Evolutionary conservation across 176 grass and related monocot genomes (phyloP).

Genomic region (Triticum urartu): DNA sequence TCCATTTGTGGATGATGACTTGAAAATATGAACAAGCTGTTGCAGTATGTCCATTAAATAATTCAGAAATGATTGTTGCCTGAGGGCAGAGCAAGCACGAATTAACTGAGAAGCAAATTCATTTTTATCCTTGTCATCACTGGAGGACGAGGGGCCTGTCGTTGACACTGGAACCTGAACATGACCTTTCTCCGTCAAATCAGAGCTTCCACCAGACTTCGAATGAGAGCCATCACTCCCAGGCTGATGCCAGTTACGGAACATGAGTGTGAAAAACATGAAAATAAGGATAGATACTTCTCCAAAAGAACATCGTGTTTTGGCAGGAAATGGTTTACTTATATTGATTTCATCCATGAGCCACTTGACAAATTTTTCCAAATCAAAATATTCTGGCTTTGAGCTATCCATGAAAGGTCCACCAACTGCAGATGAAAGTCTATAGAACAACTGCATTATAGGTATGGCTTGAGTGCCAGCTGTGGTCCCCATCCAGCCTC

Average conservation of each 20-base stretch:
- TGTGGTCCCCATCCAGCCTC: conserved; percentile 85
- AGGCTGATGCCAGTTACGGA: conserved; percentile 99
- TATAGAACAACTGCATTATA: conserved; percentile 94
- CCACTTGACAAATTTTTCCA: conserved; percentile 96
- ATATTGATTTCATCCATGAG: conserved; percentile 86
- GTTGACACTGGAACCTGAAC: conserved; percentile 46
- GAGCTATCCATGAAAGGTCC: conserved; percentile 97
- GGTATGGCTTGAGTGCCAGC: conserved; percentile 84
- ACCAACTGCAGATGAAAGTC: conserved; percentile 90
- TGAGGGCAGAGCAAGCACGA: conserved; percentile 77
- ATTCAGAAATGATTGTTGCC: conserved; percentile 87
- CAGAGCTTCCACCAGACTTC: conserved; percentile 60
- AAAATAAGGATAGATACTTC: conserved; percentile 96
- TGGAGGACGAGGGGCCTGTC: conserved; percentile 37
- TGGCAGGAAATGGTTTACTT: conserved; percentile 80
- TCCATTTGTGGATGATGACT: conserved; percentile 62
- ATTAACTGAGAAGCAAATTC: conserved; percentile 87
- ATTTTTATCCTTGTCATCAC: conserved; percentile 81
- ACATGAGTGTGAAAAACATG: conserved; percentile 99
- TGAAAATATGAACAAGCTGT: conserved; percentile 84
- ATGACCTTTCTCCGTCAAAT: conserved; percentile 71
- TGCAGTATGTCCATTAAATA: conserved; percentile 99
- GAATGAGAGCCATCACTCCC: conserved; percentile 59
- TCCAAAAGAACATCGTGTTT: conserved; percentile 71
- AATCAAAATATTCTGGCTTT: conserved; percentile 88